These are phyloP conservation scores for Puccinia triticina DNA, from an alignment of 1,284 basidiomycete species.

Conservation along the genomic window DNA sequence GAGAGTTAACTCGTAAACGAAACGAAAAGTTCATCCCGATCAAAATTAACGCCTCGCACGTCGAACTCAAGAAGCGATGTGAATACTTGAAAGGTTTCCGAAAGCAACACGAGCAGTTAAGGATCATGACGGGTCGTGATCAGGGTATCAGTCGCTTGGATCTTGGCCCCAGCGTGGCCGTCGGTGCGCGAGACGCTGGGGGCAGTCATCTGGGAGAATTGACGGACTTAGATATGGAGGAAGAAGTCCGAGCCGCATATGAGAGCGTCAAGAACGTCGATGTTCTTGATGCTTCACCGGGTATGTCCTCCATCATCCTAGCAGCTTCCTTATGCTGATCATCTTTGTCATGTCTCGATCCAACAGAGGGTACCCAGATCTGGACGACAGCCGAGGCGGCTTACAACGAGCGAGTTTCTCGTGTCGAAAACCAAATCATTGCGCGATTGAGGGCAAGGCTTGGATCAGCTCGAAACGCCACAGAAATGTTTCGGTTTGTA, in stretches of 20 bases:
- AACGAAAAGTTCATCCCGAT: slow-evolving; percentile 95
- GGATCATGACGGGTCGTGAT: slow-evolving; percentile 94
- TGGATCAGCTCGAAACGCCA: slow-evolving; percentile 93
- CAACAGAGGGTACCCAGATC: slow-evolving; percentile 89
- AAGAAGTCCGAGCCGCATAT: slow-evolving; percentile 91
- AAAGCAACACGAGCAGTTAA: slow-evolving; percentile 95
- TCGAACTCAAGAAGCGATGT: slow-evolving; percentile 84
- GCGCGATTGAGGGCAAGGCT: slow-evolving; percentile 85
- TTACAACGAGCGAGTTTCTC: slow-evolving; percentile 94
- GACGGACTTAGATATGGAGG: slow-evolving; percentile 86
- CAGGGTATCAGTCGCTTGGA: slow-evolving; percentile 75
- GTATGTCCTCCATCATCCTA: slow-evolving; percentile 63
- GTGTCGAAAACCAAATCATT: slow-evolving; percentile 98
- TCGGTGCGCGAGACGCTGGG: slow-evolving; percentile 53
- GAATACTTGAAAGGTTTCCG: slow-evolving; percentile 88
- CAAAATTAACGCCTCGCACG: slow-evolving; percentile 88
- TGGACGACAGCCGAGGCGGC: slow-evolving; percentile 96
- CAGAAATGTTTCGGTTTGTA: slow-evolving; percentile 81
- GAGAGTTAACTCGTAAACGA: slow-evolving; percentile 89
- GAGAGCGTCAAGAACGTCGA: slow-evolving; percentile 95
- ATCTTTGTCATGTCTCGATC: background rate
- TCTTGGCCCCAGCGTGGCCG: slow-evolving; percentile 68
- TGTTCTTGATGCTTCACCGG: slow-evolving; percentile 86
- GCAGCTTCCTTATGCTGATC: background rate
- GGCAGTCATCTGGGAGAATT: slow-evolving; percentile 56